Base-by-base conservation (phyloP, 176 grass and related monocot genomes). In the Oryza officinalis region DNA sequence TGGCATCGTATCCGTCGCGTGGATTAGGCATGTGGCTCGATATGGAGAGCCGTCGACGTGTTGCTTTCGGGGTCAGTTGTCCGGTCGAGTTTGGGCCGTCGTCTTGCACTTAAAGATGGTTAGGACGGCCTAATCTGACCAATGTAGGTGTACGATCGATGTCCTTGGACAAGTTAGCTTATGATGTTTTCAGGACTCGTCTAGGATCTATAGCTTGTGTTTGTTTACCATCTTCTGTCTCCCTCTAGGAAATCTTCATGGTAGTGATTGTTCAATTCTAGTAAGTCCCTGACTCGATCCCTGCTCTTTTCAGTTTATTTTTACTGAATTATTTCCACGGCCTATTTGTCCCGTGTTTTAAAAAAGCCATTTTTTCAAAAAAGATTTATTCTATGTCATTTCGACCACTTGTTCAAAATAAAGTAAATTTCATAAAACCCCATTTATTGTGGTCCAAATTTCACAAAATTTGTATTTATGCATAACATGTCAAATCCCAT, bases 51-150 rank as follows among this genome's bases (percentile, higher is more conserved):
- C 41, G 41, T 74, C 20, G 60, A 12, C 6, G n/a, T 4, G 44
- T 54, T 54, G 45, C 78, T 69, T 54, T 80, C 65, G 65, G 4
- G 3, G 20, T 37, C 27, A 23, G 44, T 27, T 69, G 45, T 44
- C 20, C 73, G 9, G 10, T 13, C 73, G 22, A n/a, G 17, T 31
- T 31, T 77, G 64, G 45, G 41, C 65, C 13, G 68, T 50, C 41
- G 60, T 37, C 30, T 45, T 5, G 60, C 31, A 63, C 30, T 46
- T 26, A 35, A 78, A 72, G 52, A 38, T 27, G 15, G 20, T 12
- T 43, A 54, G 35, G 64, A 5, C 14, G 10, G 78, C 45, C 61
- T 81, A 61, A 25, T 25, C 57, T 75, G 71, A 61, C 78, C 63
- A 22, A 67, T 31, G 57, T 25, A 25, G 57, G 22, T 28, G 70